Evolutionary conservation across 371 early-diverging fungal species (phyloP), one percentile per base, ranked within the genome.

Genomic region (Blakeslea trispora): DNA sequence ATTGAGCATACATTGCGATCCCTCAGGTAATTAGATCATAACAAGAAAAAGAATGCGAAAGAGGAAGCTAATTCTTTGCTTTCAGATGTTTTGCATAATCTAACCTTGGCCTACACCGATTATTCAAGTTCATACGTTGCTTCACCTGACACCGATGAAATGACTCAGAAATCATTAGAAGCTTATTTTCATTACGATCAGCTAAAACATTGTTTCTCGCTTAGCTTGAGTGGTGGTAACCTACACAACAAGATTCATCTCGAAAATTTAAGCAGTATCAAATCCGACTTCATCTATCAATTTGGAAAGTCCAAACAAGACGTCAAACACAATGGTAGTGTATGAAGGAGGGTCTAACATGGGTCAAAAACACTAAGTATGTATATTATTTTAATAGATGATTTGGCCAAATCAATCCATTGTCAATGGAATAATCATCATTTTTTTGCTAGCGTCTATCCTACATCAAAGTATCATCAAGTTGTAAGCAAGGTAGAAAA

Each of bases 341-440:
- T 23, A 46, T 15, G 11, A 28, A 54, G 19, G 45, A 14, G 10
- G 9, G 3, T 7, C 9, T 17, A 24, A 6, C n/a, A 31, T 9
- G 9, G 2, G 32, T n/a, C n/a, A 24, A 9, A 23, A 46, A 10
- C 23, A 37, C 24, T 8, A 43, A 5, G n/a, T 35, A 35, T 34
- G 14, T 1, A 17, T 11, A 8, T n/a, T 10, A 3, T 13, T 6
- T 19, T 50, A 35, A 13, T 52, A 62, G 62, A 56, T 13, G 42
- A 57, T 43, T 32, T 56, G 1, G 35, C 56, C 23, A 42, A 57
- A 24, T 43, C 57, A 1, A 42, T 34, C 1, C 46, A 62, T 43
- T 57, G 57, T 51, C 53, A 62, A 23, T 62, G 63, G 63, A 62
- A 57, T 22, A 18, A 50, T 7, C 63, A 62, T 50, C 63, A 62